Base-by-base conservation (phyloP, 306 rosid genomes). In the Senna tora region DNA sequence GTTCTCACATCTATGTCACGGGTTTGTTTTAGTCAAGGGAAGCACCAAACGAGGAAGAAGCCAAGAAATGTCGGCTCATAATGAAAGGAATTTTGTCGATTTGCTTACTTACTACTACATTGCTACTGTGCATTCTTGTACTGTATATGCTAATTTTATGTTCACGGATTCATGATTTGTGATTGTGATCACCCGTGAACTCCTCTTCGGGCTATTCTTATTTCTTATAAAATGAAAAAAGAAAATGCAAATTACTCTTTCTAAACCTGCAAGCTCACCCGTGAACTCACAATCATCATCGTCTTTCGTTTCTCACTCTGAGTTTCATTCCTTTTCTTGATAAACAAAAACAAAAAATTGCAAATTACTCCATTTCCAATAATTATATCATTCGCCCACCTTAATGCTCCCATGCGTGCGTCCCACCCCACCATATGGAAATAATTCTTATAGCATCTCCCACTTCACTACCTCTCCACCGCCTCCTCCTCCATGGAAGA, bases 401-500 rank as follows among this genome's bases (percentile, higher is more conserved):
- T 36, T 36, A 36, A 36, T 36, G 6, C 6, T 36, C 39, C 30
- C n/a, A n/a, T n/a, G 6, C 3, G 3, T 53, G 9, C 51, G n/a
- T 70, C 70, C 53, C 39, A 46, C 78, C 43, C 50, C 32, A 59
- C 47, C 41, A 19, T 58, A 74, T 74, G 77, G 49, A 77, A 47
- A 20, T 38, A 2, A 15, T 38, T 30, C 34, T 67, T 19, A 56
- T 76, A 55, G 54, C 71, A 69, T 36, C 61, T 16, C 57, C 73
- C 75, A 20, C 70, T 30, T 61, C 34, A 19, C 67, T 10, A 43
- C 55, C 47, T 15, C 39, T 32, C 47, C 39, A 9, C 16, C 28
- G 3, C n/a, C 47, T 16, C 49, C 70, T 63, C 71, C 33, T 42
- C 82, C 74, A 85, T 91, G 91, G 95, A 74, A 49, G 74, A 78